These are phyloP conservation scores for Cicer pinnatifidum DNA, from an alignment of 306 rosid species.

Conservation along the genomic window DNA sequence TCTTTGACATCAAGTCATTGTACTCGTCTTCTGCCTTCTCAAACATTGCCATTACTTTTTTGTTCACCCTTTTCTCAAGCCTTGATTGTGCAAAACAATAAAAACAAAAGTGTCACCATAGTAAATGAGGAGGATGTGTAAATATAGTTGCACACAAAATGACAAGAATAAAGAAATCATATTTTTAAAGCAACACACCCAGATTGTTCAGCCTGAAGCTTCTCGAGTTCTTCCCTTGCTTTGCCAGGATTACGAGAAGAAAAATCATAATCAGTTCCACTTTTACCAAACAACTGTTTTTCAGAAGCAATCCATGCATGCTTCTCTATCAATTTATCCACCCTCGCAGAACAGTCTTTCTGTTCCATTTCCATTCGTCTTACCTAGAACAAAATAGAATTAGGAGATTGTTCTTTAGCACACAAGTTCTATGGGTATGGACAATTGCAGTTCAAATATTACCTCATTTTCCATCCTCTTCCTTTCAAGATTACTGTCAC, in stretches of 20 bases:
- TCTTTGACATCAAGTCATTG: conserved; percentile 89
- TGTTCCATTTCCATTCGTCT: conserved; percentile 86
- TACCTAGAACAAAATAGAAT: conserved; percentile 57
- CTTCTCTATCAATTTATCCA: conserved; percentile 86
- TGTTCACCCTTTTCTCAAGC: conserved; percentile 98
- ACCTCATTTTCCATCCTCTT: conserved; percentile 98
- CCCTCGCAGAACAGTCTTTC: conserved; percentile 81
- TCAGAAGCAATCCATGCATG: conserved; percentile 94
- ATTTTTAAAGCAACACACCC: conserved; percentile 62
- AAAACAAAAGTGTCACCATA: conserved; percentile 35
- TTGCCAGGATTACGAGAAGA: conserved; percentile 65
- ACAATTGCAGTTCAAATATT: conserved; percentile 34
- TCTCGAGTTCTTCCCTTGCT: conserved; percentile 78
- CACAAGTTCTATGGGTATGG: conserved; percentile 21
- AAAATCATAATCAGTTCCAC: conserved; percentile 94
- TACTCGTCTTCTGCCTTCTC: conserved; percentile 99
- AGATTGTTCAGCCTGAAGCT: conserved; percentile 82
- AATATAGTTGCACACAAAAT: conserved; percentile 15
- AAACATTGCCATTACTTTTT: conserved; percentile 99
- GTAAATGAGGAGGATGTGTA: conserved; percentile 32
- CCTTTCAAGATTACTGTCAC: conserved; percentile 81
- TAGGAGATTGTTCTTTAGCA: conserved; percentile 40
- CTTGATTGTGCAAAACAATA: conserved; percentile 49
- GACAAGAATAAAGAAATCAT: conserved; percentile 14
- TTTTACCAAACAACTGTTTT: conserved; percentile 81